Evolutionary conservation across 108 stramenopile species (phyloP).

Genomic region (Nannochloropsis salina): DNA sequence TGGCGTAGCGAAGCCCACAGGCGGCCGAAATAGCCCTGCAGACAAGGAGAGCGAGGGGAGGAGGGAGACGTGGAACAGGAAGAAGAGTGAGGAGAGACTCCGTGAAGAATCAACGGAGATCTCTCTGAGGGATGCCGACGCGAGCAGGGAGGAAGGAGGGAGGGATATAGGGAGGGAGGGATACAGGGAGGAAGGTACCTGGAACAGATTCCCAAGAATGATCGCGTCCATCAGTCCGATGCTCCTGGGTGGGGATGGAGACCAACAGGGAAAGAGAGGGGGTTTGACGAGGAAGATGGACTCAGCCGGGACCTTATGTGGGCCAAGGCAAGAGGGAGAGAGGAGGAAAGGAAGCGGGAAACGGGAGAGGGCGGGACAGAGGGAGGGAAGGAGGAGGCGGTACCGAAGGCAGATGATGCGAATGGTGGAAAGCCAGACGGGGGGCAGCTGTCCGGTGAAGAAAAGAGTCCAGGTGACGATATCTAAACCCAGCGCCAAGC

Average conservation of each 20-base stretch:
- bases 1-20: too few relatives aligned
- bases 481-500: neutral
- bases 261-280: too few relatives aligned
- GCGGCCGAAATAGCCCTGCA: too few relatives aligned
- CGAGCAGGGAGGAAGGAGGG: neutral
- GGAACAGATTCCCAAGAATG: neutral
- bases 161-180: neutral
- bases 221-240: neutral
- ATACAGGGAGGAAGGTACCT: neutral
- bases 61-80: too few relatives aligned
- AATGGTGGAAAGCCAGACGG: neutral
- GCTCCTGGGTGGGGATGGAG: neutral
- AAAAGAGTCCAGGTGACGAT: neutral
- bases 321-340: neutral
- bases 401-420: neutral
- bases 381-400: neutral
- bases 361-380: neutral
- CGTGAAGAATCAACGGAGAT: too few relatives aligned
- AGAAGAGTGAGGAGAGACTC: too few relatives aligned
- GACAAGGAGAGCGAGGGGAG: too few relatives aligned
- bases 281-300: too few relatives aligned
- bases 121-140: neutral
- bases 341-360: neutral
- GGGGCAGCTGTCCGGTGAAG: neutral
- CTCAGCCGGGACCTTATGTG: neutral